Conservation (phyloP, 495 filamentous ascomycete species). For the Aspergillus asperescens region DNA sequence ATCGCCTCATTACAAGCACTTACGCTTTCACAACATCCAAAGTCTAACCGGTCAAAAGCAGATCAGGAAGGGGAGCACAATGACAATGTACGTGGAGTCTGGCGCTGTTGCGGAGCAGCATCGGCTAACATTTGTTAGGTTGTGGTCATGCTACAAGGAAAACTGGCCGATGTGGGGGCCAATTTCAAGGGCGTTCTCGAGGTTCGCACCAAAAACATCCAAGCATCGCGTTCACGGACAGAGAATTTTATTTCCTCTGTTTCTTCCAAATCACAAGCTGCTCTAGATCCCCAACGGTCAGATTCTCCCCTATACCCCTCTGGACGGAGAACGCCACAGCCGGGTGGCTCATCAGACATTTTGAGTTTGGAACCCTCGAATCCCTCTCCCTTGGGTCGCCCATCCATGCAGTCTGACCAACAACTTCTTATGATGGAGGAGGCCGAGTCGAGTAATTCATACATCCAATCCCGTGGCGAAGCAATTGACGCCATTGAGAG, state of each 20-base stretch:
- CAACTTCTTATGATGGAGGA: conserved; percentile 95
- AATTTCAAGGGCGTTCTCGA: conserved; percentile 98
- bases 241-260: conserved; percentile 95
- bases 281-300: conserved; percentile 51
- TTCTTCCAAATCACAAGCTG: conserved; percentile 68
- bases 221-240: conserved; percentile 83
- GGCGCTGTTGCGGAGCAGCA: not conserved
- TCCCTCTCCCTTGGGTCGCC: conserved; percentile 46
- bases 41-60: conserved; percentile 43
- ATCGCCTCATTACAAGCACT: conserved; percentile 77
- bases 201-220: conserved; percentile 96
- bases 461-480: conserved; percentile 89
- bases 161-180: conserved; percentile 85
- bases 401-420: conserved; percentile 64
- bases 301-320: conserved; percentile 87
- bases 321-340: conserved; percentile 57
- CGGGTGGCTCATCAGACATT: conserved; percentile 60
- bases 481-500: conserved; percentile 96
- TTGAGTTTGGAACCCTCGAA: conserved; percentile 76
- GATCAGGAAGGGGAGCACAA: conserved; percentile 95
- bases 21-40: conserved; percentile 65
- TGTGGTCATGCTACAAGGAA: conserved; percentile 85
- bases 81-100: conserved; percentile 62
- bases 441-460: conserved; percentile 74
- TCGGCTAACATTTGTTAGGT: conserved; percentile 43